A percentile compares a stretch with the other conserved stretches of the same genome.
Evolutionary conservation across 2,329 filamentous ascomycete species (phyloP).

Genomic region (Aspergillus aculeatinus): DNA sequence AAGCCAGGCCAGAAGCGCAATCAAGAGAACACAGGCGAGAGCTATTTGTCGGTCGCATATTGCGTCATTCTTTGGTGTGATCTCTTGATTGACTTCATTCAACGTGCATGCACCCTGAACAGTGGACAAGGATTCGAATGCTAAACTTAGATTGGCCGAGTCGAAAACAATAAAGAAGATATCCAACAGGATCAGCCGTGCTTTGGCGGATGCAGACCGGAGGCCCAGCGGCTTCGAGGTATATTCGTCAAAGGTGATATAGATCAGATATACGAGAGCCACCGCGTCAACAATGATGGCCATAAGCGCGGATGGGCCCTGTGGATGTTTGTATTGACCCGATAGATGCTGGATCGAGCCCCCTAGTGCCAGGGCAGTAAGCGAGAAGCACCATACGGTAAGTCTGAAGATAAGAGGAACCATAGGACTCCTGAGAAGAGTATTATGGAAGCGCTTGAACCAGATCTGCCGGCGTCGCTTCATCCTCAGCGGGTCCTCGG

Average conservation of each 20-base stretch:
- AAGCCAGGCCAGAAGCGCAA: slow-evolving; percentile 86
- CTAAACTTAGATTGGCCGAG: slow-evolving; percentile 84
- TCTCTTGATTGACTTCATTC: slow-evolving; percentile 37
- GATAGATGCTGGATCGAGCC: slow-evolving; percentile 69
- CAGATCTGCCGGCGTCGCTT: slow-evolving; percentile 53
- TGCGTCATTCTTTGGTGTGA: slow-evolving; percentile 39
- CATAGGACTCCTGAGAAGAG: slow-evolving; percentile 75
- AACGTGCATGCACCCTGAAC: slow-evolving; percentile 59
- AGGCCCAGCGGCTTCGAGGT: slow-evolving; percentile 89
- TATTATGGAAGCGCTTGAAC: slow-evolving; percentile 63
- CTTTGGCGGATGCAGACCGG: slow-evolving; percentile 78
- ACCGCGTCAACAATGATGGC: slow-evolving; percentile 86
- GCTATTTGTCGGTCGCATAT: slow-evolving; percentile 67
- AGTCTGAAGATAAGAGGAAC: slow-evolving; percentile 82
- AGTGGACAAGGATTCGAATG: slow-evolving; percentile 76
- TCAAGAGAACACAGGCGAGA: slow-evolving; percentile 73
- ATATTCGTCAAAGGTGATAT: slow-evolving; percentile 96
- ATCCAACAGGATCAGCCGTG: slow-evolving; percentile 85
- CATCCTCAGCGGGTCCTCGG: slow-evolving; percentile 50
- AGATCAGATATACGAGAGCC: slow-evolving; percentile 84
- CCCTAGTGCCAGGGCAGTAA: slow-evolving; percentile 76
- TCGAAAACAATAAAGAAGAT: slow-evolving; percentile 97
- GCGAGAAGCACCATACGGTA: slow-evolving; percentile 77
- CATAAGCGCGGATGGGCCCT: slow-evolving; percentile 78
- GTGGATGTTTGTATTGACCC: slow-evolving; percentile 47